Evolutionary conservation across 2,329 filamentous ascomycete genomes (phyloP), one percentile per base, ranked within the genome.

Genomic region (Parastagonospora nodorum): DNA sequence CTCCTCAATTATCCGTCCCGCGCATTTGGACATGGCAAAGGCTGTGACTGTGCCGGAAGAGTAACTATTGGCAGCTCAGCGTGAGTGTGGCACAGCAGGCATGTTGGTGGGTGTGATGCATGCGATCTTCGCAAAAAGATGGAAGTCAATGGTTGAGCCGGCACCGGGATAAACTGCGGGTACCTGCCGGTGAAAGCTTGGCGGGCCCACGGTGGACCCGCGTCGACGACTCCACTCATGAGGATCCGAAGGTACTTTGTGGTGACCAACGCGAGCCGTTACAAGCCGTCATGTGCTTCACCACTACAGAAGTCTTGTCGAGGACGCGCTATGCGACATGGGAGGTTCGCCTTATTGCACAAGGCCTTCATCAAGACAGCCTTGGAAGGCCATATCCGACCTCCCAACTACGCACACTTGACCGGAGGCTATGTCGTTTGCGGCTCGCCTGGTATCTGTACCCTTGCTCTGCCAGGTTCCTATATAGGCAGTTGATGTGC

Each of bases 41-140:
- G 45, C 29, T 41, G 24, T 50, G 39, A 27, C 19, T 12, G 39
- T 8, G 35, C 30, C 37, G 6, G 31, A 32, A 16, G 31, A 32
- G 39, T 42, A 43, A 29, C 28, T 49, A 53, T 50, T 51, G 47
- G 49, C 29, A n/a, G 40, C 51, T 48, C 51, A 50, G 39, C 8
- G 5, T 12, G 48, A 52, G 19, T 12, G 48, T 53, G 19, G 50
- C 46, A 60, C 51, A 55, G 49, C 55, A 57, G 48, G 41, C 42
- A 49, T 40, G 51, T 46, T 55, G 53, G 61, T 64, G 58, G 51
- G 56, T 50, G 35, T 53, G 46, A 53, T 61, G 61, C 60, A 64
- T 58, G 54, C 40, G 39, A 39, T 45, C 53, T 55, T 50, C 48
- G 29, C 48, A 46, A 43, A 24, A 55, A 42, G 28, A 53, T 55